Evolutionary conservation across 139 green algal genomes (phyloP), one percentile per base, ranked within the genome.

Genomic region (Micractinium conductrix): DNA sequence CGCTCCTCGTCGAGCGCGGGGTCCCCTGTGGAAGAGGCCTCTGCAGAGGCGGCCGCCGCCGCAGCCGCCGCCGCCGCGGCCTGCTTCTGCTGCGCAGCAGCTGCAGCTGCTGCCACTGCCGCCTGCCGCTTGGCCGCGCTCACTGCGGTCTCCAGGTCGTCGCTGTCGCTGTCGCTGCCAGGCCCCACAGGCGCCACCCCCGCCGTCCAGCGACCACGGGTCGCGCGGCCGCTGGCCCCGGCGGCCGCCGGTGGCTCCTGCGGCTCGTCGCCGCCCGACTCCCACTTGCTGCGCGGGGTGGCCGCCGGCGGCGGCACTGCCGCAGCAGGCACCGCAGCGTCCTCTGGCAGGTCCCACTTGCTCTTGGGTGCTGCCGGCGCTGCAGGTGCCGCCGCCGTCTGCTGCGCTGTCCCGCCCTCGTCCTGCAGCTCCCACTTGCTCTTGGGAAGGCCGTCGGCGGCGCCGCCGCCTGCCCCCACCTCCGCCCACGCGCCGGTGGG

Each of bases 1-100:
- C 86, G 79, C 74, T 87, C 85, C 73, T 91, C 88, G 37, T 92
- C 88, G 14, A 55, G 73, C 17, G 37, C 80, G 38, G 85, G 79
- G 69, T 79, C 79, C 0, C 60, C 79, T 22, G 58, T 45, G 30
- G 38, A 48, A 3, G 67, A 68, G 22, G 73, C 73, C 14, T 76
- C 80, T 2, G 45, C 43, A 10, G 28, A 48, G 10, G 43, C 60
- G 9, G 62, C n/a, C 8, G 79, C 71, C 10, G 67, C 58, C 42
- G 35, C 22, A 3, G 58, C 38, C 8, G 58, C 40, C 30, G 44
- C 17, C 38, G 63, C 24, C 2, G 78, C 42, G 8, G 68, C 63
- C 43, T n/a, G 24, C 19, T 45, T 12, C 12, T 16, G 30, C 24
- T 26, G 58, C 58, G 17, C 26, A 42, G 78, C 44, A 8, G 37